phyloP scores from a whole-genome alignment of 2,329 filamentous ascomycete genomes.

The Pyrenophora teres region DNA sequence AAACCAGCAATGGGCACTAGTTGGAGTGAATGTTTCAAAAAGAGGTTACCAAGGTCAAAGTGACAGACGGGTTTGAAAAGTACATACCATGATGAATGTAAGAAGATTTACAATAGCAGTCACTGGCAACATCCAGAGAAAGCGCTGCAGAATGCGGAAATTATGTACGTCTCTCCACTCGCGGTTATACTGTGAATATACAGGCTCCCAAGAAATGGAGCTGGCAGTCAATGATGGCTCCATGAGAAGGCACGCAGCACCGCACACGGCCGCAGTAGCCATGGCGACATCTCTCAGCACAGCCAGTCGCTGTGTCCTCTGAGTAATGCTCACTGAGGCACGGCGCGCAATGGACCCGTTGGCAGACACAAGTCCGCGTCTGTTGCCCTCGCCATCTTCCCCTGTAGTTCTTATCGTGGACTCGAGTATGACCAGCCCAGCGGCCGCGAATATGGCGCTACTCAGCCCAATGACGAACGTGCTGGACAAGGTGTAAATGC shows the following conservation, averaged over 20 bases:
- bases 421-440: constrained; percentile 50
- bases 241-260: constrained; percentile 33
- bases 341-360: constrained; percentile 41
- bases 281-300: constrained; percentile 39
- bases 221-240: constrained; percentile 34
- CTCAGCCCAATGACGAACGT: constrained; percentile 50
- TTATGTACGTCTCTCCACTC: constrained; percentile 39
- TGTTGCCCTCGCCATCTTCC: constrained; percentile 30
- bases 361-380: constrained; percentile 42
- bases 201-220: constrained; percentile 35
- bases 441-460: constrained; percentile 48
- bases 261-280: constrained; percentile 33
- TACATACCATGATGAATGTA: constrained; percentile 39
- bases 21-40: background rate
- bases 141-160: constrained; percentile 30
- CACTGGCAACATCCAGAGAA: constrained; percentile 35
- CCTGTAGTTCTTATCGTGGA: constrained; percentile 33
- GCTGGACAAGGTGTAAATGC: constrained; percentile 40
- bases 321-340: constrained; percentile 27
- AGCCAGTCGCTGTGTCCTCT: constrained; percentile 30
- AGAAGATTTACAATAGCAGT: constrained; percentile 34
- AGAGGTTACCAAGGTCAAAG: background rate
- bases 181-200: constrained; percentile 26
- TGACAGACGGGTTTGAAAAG: background rate
- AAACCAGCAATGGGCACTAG: too few relatives aligned